These are phyloP conservation scores for Trichophyton equinum DNA, from an alignment of 2,329 filamentous ascomycete genomes.

Conservation along the genomic window DNA sequence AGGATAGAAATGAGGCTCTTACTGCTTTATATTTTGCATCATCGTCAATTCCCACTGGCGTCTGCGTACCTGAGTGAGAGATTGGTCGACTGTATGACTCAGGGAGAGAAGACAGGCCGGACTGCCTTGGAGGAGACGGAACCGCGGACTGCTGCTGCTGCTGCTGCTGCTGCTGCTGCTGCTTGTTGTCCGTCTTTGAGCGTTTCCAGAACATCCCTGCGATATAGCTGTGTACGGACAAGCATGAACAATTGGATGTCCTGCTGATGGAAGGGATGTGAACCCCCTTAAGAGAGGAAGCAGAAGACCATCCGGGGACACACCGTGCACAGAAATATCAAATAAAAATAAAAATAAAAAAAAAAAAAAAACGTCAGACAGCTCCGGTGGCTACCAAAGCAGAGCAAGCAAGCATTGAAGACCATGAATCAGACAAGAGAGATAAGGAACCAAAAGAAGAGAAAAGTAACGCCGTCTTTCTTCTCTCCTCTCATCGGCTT, in stretches of 20 bases:
- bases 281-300: not conserved
- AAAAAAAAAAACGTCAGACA: not conserved
- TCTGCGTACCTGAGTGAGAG: conserved; percentile 10
- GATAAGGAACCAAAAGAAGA: not conserved
- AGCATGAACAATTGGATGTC: not conserved
- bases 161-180: no score
- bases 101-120: conserved; percentile 7
- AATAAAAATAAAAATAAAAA: not conserved
- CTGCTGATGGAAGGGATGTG: not conserved
- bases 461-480: not conserved
- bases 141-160: conserved; percentile 1
- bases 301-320: not conserved
- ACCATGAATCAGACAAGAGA: not conserved
- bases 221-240: conserved; percentile 1
- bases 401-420: no score
- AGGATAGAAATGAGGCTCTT: not conserved
- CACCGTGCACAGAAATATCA: not conserved
- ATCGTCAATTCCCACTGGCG: conserved; percentile 17
- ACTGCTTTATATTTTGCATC: conserved; percentile 19
- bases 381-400: not conserved
- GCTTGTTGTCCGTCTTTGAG: not conserved
- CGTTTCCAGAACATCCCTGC: conserved; percentile 14
- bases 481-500: not conserved
- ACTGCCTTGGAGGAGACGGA: conserved; percentile 11
- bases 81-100: conserved; percentile 8